A percentile compares a stretch with the other conserved stretches of the same genome.
Conservation (phyloP, 148 eudicot genomes). For the Polygonum maritimum region DNA sequence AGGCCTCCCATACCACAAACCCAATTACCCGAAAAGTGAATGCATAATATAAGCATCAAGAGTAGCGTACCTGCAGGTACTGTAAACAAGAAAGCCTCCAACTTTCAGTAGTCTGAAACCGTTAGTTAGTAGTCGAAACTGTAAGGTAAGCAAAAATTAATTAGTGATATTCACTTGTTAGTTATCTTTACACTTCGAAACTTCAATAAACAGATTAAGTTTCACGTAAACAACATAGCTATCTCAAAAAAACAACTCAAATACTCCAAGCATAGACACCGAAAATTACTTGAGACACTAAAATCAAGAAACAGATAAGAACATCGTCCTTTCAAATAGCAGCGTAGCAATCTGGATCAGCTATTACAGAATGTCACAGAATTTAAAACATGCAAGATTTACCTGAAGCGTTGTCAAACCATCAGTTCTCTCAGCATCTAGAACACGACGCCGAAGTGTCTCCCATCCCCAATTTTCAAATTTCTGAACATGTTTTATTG, state of each 20-base stretch:
- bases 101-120: slow-evolving; percentile 84
- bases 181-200: background rate
- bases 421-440: slow-evolving; percentile 87
- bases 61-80: slow-evolving; percentile 81
- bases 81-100: slow-evolving; percentile 85
- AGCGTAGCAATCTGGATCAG: background rate
- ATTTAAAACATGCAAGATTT: slow-evolving; percentile 1
- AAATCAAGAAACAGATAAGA: background rate
- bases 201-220: background rate
- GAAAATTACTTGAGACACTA: background rate
- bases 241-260: background rate
- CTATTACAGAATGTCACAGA: background rate
- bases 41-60: background rate
- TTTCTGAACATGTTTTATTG: slow-evolving; percentile 84
- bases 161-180: background rate
- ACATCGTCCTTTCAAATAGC: background rate
- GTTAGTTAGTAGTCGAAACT: slow-evolving; percentile 79
- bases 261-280: background rate
- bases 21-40: background rate
- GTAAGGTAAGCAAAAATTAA: slow-evolving; percentile 18
- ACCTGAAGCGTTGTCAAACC: slow-evolving; percentile 74
- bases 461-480: slow-evolving; percentile 98
- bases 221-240: background rate
- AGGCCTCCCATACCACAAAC: background rate
- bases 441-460: slow-evolving; percentile 79